A percentile compares a stretch with the other conserved stretches of the same genome.
phyloP scores from a whole-genome alignment of 495 filamentous ascomycete genomes.

The Xylaria acuta region DNA sequence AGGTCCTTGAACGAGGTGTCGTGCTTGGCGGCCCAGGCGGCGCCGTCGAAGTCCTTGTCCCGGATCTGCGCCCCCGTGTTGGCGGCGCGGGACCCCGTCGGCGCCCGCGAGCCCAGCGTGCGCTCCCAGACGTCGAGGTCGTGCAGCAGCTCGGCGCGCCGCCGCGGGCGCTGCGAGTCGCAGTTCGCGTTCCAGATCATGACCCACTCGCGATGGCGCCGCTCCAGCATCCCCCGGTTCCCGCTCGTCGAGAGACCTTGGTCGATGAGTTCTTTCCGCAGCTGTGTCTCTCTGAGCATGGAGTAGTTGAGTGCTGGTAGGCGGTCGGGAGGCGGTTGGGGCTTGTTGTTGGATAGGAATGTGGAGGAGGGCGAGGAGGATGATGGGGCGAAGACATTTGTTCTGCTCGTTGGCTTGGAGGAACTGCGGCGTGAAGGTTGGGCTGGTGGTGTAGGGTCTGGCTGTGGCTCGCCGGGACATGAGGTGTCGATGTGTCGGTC shows the following conservation, averaged over 20 bases:
- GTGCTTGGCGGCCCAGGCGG: conserved; percentile 76
- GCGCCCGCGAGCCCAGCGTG: conserved; percentile 65
- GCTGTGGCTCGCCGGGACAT: conserved; percentile 47
- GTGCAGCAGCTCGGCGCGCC: conserved; percentile 70
- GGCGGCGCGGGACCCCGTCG: conserved; percentile 37
- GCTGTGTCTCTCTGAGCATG: conserved; percentile 73
- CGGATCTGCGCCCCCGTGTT: conserved; percentile 56
- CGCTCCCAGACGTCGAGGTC: conserved; percentile 87
- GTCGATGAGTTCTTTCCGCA: conserved; percentile 81
- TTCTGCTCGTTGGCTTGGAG: conserved; percentile 32
- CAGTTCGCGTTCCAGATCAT: conserved; percentile 97
- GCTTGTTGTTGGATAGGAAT: conserved; percentile 26
- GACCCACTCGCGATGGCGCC: conserved; percentile 89
- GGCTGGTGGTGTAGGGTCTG: conserved; percentile 24
- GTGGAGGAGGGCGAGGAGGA: conserved; percentile 12
- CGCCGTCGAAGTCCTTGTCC: conserved; percentile 83
- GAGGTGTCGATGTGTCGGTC: conserved; percentile 78
- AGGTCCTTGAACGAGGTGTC: conserved; percentile 74
- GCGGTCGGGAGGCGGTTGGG: conserved; percentile 65
- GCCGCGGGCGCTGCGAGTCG: conserved; percentile 75
- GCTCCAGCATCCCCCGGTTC: conserved; percentile 68
- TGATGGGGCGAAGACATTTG: conserved; percentile 27
- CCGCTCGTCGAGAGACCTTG: conserved; percentile 81
- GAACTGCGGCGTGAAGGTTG: conserved; percentile 22
- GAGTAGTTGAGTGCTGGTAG: conserved; percentile 82